A percentile compares a stretch with the other conserved stretches of the same genome.
phyloP scores from a whole-genome alignment of 139 green algal genomes.

The Chlamydomonas urium region DNA sequence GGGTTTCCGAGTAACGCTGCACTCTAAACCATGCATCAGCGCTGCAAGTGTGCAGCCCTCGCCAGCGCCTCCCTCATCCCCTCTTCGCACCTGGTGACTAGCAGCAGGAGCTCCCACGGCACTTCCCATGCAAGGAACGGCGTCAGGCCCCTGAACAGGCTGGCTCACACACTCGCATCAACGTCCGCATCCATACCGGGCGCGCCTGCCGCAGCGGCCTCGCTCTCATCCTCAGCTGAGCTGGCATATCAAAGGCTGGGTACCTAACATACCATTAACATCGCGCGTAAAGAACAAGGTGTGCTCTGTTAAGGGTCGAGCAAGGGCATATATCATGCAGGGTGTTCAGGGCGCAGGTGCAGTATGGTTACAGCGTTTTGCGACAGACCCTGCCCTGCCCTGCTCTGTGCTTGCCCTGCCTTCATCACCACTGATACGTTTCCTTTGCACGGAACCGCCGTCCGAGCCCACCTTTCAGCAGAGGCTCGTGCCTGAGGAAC shows the following conservation, averaged over 20 bases:
- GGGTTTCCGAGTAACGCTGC: too few species aligned
- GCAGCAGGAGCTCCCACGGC: conserved; percentile 83
- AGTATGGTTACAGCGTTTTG: too few species aligned
- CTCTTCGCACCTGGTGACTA: conserved; percentile 71
- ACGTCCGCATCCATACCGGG: conserved; percentile 52
- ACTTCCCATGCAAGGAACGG: conserved; percentile 92
- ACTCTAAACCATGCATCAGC: too few species aligned
- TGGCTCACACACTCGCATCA: conserved; percentile 65
- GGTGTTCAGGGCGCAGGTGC: too few species aligned
- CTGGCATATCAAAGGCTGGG: conserved; percentile 86
- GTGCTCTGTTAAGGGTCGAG: too few species aligned
- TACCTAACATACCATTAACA: conserved; percentile 64
- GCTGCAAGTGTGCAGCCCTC: too few species aligned
- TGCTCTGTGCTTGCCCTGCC: too few species aligned
- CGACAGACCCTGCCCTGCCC: too few species aligned
- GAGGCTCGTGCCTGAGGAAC: conserved; percentile 92
- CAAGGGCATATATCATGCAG: too few species aligned
- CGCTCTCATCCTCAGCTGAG: conserved; percentile 39
- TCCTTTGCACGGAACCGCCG: too few species aligned
- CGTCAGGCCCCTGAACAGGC: conserved; percentile 81
- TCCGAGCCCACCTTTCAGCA: conserved; percentile 71
- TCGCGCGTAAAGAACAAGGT: too few species aligned
- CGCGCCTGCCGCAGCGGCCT: conserved; percentile 52
- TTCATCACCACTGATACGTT: too few species aligned
- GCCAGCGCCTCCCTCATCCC: neutral